These are phyloP conservation scores for Exsudoporus floridanus DNA, from an alignment of 1,284 basidiomycete species.

Conservation along the genomic window DNA sequence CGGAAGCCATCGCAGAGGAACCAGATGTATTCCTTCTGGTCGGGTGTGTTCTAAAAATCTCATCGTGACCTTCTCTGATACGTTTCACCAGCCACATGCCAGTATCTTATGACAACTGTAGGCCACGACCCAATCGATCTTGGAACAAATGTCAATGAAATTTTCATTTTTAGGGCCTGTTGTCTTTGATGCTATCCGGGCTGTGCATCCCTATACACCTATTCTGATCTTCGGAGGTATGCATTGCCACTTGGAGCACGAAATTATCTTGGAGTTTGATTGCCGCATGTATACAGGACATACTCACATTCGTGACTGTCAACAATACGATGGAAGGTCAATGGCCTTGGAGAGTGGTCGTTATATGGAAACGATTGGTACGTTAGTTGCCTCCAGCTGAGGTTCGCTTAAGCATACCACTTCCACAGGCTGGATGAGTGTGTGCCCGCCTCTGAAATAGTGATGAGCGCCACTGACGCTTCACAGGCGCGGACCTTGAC, in stretches of 20 bases:
- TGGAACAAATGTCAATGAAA: background rate
- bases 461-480: background rate
- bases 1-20: conserved; percentile 73
- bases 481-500: conserved; percentile 52
- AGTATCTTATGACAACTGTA: conserved; percentile 60
- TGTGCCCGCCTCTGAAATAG: background rate
- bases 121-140: conserved; percentile 3
- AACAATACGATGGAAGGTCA: conserved; percentile 58
- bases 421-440: conserved; percentile 37
- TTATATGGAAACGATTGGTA: conserved; percentile 86
- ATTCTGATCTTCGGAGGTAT: conserved; percentile 77
- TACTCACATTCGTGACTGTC: conserved; percentile 77
- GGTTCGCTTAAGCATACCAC: background rate
- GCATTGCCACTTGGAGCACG: background rate
- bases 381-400: conserved; percentile 12
- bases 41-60: conserved; percentile 46
- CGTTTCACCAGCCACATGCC: conserved; percentile 62
- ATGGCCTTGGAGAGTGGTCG: conserved; percentile 79
- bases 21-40: conserved; percentile 80
- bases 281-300: conserved; percentile 47
- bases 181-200: conserved; percentile 73
- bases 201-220: conserved; percentile 69
- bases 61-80: background rate
- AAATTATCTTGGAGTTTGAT: background rate
- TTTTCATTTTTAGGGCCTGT: conserved; percentile 49